These are phyloP conservation scores for Thalassiosira hispida DNA, from an alignment of 352 stramenopile genomes.

Conservation along the genomic window DNA sequence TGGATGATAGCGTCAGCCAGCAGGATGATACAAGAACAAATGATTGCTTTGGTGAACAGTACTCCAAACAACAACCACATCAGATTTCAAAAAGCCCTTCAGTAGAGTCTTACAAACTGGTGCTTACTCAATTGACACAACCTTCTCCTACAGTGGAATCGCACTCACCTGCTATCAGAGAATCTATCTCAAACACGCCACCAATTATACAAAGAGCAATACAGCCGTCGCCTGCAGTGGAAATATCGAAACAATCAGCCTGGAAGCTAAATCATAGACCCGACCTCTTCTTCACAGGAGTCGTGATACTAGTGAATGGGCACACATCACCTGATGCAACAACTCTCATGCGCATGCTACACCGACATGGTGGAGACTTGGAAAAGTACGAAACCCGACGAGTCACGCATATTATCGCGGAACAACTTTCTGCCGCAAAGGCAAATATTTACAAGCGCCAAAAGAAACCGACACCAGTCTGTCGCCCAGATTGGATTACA, in stretches of 20 bases:
- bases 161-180: not conserved
- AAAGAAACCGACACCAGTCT: slow-evolving; percentile 84
- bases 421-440: slow-evolving; percentile 78
- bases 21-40: slow-evolving; percentile 1
- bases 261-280: slow-evolving; percentile 45
- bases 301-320: slow-evolving; percentile 80
- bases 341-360: slow-evolving; percentile 75
- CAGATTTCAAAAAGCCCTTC: not conserved
- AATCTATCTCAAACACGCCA: not conserved
- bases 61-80: slow-evolving; percentile 1
- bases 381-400: slow-evolving; percentile 84
- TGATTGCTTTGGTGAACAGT: slow-evolving; percentile 4
- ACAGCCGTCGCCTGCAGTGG: no score
- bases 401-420: slow-evolving; percentile 82
- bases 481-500: slow-evolving; percentile 91
- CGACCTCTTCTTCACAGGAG: slow-evolving; percentile 79
- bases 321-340: slow-evolving; percentile 76
- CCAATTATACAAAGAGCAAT: slow-evolving; percentile 7
- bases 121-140: slow-evolving; percentile 12
- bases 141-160: slow-evolving; percentile 22
- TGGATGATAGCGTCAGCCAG: not conserved
- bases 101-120: not conserved
- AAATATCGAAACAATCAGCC: not conserved
- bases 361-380: slow-evolving; percentile 79
- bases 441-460: slow-evolving; percentile 80